These are phyloP conservation scores for Calycina herbarum DNA, from an alignment of 2,329 filamentous ascomycete genomes.

Conservation along the genomic window DNA sequence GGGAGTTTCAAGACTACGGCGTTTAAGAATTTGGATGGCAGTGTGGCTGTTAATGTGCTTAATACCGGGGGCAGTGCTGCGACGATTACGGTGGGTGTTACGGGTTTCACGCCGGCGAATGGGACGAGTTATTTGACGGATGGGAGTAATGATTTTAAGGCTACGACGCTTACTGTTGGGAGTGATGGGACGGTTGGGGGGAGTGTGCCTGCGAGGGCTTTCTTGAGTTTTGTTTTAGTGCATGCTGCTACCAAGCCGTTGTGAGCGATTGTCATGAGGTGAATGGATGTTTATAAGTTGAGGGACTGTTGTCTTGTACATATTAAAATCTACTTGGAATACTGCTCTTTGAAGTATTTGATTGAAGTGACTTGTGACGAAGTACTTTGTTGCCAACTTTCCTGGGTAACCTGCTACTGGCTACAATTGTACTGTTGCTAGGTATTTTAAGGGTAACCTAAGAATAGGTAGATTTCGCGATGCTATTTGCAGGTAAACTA, in stretches of 20 bases:
- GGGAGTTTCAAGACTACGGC: constrained; percentile 17
- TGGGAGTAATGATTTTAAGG: constrained; percentile 16
- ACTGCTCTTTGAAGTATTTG: too few relatives aligned
- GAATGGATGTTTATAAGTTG: too few relatives aligned
- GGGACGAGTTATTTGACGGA: constrained; percentile 20
- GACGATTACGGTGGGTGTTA: constrained; percentile 14
- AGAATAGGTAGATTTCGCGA: too few relatives aligned
- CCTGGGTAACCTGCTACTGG: too few relatives aligned
- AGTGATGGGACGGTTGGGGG: constrained; percentile 11
- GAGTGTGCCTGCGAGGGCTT: constrained; percentile 16
- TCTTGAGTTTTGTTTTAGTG: constrained; percentile 17
- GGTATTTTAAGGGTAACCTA: too few relatives aligned
- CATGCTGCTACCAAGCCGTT: background rate
- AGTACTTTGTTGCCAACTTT: too few relatives aligned
- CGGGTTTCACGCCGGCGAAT: constrained; percentile 12
- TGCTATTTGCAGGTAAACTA: too few relatives aligned
- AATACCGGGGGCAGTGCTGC: constrained; percentile 20
- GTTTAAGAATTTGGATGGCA: constrained; percentile 27
- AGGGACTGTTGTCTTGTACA: too few relatives aligned
- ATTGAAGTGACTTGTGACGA: too few relatives aligned
- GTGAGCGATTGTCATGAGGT: too few relatives aligned
- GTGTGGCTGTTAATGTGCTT: constrained; percentile 22
- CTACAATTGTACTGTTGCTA: too few relatives aligned
- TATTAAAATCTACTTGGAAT: too few relatives aligned
- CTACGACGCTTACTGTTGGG: constrained; percentile 5